These are phyloP conservation scores for Hansenula anomala DNA, from an alignment of 1,139 yeast genomes.

Conservation along the genomic window DNA sequence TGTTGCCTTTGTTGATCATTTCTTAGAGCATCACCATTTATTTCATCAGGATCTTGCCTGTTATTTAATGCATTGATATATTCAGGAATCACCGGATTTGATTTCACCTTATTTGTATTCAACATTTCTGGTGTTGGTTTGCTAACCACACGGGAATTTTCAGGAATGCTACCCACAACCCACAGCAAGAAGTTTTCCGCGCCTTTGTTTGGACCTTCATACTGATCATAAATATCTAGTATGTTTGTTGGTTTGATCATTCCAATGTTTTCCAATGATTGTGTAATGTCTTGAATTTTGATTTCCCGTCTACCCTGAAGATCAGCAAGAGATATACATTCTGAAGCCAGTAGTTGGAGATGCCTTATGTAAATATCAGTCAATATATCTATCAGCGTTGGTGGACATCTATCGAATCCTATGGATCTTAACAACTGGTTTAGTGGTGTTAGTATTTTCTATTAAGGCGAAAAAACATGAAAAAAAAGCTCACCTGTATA, in stretches of 20 bases:
- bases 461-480: too few species aligned
- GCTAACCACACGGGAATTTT: constrained; percentile 34
- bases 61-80: constrained; percentile 25
- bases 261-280: constrained; percentile 54
- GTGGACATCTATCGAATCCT: constrained; percentile 70
- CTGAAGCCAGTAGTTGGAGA: constrained; percentile 40
- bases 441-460: too few species aligned
- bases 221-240: constrained; percentile 36
- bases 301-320: constrained; percentile 36
- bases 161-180: constrained; percentile 39
- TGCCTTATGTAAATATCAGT: constrained; percentile 61
- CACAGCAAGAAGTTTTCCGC: constrained; percentile 44
- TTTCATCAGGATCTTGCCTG: not conserved
- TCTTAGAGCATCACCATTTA: not conserved
- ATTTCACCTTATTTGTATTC: constrained; percentile 14
- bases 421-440: constrained; percentile 51
- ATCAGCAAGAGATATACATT: constrained; percentile 36
- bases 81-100: constrained; percentile 25
- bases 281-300: constrained; percentile 53
- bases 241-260: constrained; percentile 43
- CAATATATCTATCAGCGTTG: constrained; percentile 53
- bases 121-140: constrained; percentile 29
- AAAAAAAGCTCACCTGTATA: constrained; percentile 42
- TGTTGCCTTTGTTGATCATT: constrained; percentile 1
- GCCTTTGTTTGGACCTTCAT: constrained; percentile 29